phyloP scores from a whole-genome alignment of 495 filamentous ascomycete genomes.

The Annulohypoxylon maeteangense region DNA sequence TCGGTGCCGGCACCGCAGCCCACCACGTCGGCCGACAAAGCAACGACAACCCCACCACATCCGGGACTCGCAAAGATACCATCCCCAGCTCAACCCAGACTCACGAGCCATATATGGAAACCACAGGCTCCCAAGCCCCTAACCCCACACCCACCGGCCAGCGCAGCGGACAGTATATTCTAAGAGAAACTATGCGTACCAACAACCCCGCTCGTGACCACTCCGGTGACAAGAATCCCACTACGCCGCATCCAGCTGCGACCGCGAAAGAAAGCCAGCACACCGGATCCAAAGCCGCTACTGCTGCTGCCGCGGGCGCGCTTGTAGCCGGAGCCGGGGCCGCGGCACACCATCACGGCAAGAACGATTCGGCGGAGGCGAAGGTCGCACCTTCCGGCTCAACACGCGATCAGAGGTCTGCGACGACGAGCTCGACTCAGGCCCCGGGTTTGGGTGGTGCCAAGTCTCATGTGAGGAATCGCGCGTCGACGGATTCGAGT shows the following conservation, averaged over 20 bases:
- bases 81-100: neutral
- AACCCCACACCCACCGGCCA: neutral
- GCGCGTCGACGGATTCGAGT: slow-evolving; percentile 31
- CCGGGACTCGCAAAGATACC: neutral
- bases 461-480: neutral
- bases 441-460: too few species aligned
- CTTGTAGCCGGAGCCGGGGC: slow-evolving; percentile 24
- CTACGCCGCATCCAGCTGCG: neutral
- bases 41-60: neutral
- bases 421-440: neutral
- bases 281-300: slow-evolving; percentile 13
- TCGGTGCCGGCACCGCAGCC: slow-evolving; percentile 11
- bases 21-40: slow-evolving; percentile 3
- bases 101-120: neutral
- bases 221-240: neutral
- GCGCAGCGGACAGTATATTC: neutral
- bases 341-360: slow-evolving; percentile 9
- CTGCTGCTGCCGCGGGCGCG: slow-evolving; percentile 18
- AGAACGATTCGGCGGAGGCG: neutral
- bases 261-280: slow-evolving; percentile 4
- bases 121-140: neutral
- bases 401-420: neutral
- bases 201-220: slow-evolving; percentile 32
- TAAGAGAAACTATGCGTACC: neutral
- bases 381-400: neutral